Conservation (phyloP, 306 rosid genomes). For the Pachyrhizus erosus region DNA sequence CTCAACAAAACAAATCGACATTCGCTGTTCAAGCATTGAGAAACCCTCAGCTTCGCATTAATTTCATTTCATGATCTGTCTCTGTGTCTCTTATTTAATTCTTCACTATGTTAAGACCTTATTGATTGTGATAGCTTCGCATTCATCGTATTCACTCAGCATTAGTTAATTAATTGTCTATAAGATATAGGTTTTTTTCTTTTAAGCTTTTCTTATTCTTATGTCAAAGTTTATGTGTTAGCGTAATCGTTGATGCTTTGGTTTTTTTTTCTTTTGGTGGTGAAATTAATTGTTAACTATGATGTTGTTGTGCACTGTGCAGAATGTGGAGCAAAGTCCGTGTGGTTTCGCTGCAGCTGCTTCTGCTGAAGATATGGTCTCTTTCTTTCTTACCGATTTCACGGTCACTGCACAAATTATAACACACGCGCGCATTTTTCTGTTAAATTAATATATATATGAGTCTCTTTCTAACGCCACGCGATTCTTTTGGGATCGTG, state of each 20-base stretch:
- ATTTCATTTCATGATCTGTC: constrained; percentile 17
- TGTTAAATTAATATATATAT: not conserved
- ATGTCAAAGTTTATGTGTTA: not conserved
- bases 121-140: not conserved
- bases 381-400: constrained; percentile 37
- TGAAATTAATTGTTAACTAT: not conserved
- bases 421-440: constrained; percentile 30
- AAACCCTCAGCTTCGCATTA: constrained; percentile 22
- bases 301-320: not conserved
- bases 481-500: constrained; percentile 16
- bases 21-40: constrained; percentile 18
- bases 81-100: not conserved
- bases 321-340: constrained; percentile 50
- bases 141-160: not conserved
- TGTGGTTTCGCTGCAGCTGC: constrained; percentile 39
- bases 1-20: not conserved
- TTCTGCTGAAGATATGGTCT: constrained; percentile 41
- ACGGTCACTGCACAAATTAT: not conserved
- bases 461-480: constrained; percentile 20
- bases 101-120: constrained; percentile 3
- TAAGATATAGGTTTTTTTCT: not conserved
- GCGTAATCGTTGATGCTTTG: not conserved
- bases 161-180: too few species aligned
- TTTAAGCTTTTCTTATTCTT: not conserved
- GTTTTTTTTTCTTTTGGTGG: not conserved